Evolutionary conservation across 2,329 filamentous ascomycete species (phyloP).

Genomic region (Aspergillus sp.): DNA sequence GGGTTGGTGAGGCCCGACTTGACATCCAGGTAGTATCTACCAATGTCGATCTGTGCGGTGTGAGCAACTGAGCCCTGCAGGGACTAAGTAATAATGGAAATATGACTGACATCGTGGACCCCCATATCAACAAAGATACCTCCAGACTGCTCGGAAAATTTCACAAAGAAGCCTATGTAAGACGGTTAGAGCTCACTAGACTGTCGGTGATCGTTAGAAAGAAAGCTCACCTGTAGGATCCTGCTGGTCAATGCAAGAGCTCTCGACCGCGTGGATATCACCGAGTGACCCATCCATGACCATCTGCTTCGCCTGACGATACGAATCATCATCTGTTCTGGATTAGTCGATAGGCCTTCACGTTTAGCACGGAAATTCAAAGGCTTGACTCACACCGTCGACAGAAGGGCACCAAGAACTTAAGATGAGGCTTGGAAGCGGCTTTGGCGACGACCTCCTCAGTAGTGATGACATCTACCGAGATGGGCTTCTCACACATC

Average conservation of each 20-base stretch:
- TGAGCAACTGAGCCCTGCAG: not conserved
- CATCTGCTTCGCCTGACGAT: slow-evolving; percentile 7
- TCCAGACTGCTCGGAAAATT: slow-evolving; percentile 36
- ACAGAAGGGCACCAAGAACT: slow-evolving; percentile 14
- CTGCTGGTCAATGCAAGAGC: slow-evolving; percentile 8
- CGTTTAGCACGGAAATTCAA: not conserved
- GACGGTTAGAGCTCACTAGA: not conserved
- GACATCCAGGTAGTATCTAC: slow-evolving; percentile 10
- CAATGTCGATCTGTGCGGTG: slow-evolving; percentile 5
- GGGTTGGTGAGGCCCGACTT: slow-evolving; percentile 10
- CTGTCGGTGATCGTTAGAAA: not conserved
- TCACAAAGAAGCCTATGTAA: slow-evolving; percentile 34
- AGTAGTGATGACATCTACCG: slow-evolving; percentile 12
- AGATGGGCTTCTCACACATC: slow-evolving; percentile 16
- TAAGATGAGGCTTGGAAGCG: slow-evolving; percentile 13
- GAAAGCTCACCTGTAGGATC: slow-evolving; percentile 9
- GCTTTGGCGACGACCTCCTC: slow-evolving; percentile 10
- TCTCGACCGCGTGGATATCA: slow-evolving; percentile 11
- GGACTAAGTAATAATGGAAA: slow-evolving; percentile 4
- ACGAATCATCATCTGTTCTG: slow-evolving; percentile 10
- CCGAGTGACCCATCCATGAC: slow-evolving; percentile 3
- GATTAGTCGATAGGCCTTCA: not conserved
- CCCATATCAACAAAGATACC: slow-evolving; percentile 39
- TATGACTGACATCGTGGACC: slow-evolving; percentile 34
- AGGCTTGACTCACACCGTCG: slow-evolving; percentile 5